These are phyloP conservation scores for Nemania serpens DNA, from an alignment of 2,329 filamentous ascomycete species.

Conservation along the genomic window DNA sequence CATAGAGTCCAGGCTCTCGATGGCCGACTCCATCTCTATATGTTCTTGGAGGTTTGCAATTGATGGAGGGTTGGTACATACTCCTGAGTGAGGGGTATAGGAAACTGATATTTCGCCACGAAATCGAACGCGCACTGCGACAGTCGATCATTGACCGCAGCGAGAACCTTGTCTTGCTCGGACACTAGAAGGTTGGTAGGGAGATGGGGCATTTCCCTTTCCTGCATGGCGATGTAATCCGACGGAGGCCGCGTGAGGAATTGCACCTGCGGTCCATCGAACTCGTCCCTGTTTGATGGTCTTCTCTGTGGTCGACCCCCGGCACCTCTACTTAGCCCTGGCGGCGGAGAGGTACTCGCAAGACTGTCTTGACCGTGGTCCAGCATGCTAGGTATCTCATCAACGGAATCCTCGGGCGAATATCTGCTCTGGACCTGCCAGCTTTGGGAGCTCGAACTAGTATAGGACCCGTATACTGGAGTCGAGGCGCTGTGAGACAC, in stretches of 20 bases:
- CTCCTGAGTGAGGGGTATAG: conserved; percentile 80
- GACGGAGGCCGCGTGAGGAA: conserved; percentile 74
- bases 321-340: conserved; percentile 52
- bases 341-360: conserved; percentile 45
- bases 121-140: conserved; percentile 89
- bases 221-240: conserved; percentile 74
- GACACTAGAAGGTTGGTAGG: conserved; percentile 81
- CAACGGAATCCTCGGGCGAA: conserved; percentile 62
- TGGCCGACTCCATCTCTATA: not conserved
- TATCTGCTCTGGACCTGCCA: conserved; percentile 57
- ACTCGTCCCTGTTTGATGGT: conserved; percentile 83
- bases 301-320: conserved; percentile 64
- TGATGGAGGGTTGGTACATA: conserved; percentile 17
- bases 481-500: conserved; percentile 43
- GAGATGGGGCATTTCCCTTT: conserved; percentile 79
- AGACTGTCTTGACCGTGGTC: conserved; percentile 63
- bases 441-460: conserved; percentile 47
- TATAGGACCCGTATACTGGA: conserved; percentile 46
- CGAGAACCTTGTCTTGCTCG: conserved; percentile 82
- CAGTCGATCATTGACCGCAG: conserved; percentile 80
- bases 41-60: not conserved
- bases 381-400: conserved; percentile 63
- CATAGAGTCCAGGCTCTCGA: not conserved
- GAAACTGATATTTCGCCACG: conserved; percentile 88
- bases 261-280: conserved; percentile 80